Conservation (phyloP, 2,329 filamentous ascomycete genomes). For the Neophaeococcomyces mojaviensis region DNA sequence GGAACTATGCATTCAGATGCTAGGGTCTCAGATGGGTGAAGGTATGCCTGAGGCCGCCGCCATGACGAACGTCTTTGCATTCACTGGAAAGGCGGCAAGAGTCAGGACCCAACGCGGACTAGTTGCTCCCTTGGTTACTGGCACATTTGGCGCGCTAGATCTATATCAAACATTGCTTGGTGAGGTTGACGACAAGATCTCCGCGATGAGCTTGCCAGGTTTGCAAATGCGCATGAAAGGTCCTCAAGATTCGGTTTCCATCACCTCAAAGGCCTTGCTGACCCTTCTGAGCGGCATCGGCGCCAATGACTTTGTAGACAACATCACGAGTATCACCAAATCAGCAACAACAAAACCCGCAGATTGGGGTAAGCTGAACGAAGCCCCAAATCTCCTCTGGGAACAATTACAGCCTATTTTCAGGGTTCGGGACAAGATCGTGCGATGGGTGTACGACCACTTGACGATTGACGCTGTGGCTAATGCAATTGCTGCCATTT, state of each 20-base stretch:
- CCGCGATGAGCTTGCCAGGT: constrained; percentile 3
- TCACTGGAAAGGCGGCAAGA: constrained; percentile 3
- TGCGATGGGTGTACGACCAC: constrained; percentile 7
- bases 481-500: constrained; percentile 6
- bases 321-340: constrained; percentile 7
- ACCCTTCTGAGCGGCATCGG: background rate
- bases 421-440: constrained; percentile 7
- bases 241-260: background rate
- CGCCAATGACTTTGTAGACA: background rate
- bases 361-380: constrained; percentile 7
- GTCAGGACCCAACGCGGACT: constrained; percentile 1
- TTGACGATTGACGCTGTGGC: constrained; percentile 6
- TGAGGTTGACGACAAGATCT: constrained; percentile 6
- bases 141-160: constrained; percentile 6
- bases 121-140: constrained; percentile 2
- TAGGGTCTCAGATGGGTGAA: constrained; percentile 2
- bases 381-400: constrained; percentile 1
- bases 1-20: constrained; percentile 6
- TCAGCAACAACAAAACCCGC: constrained; percentile 3
- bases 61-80: constrained; percentile 6
- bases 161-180: constrained; percentile 8
- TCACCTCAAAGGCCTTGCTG: background rate
- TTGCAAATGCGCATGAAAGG: constrained; percentile 5
- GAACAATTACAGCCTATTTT: constrained; percentile 3
- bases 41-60: background rate